These are phyloP conservation scores for Diaporthe citriasiana DNA, from an alignment of 2,329 filamentous ascomycete genomes.

Conservation along the genomic window DNA sequence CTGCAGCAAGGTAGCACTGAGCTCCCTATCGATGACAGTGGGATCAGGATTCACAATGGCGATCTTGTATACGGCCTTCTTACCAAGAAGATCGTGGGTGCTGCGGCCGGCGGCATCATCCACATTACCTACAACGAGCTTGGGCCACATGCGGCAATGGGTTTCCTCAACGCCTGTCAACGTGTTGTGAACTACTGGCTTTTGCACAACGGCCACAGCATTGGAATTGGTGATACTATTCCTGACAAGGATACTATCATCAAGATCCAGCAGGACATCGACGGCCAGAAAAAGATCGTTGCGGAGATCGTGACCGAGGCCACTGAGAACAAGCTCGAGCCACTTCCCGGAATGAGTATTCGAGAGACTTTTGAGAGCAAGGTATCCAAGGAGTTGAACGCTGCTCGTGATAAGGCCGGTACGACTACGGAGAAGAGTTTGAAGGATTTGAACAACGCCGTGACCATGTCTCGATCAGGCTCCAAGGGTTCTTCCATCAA, in stretches of 20 bases:
- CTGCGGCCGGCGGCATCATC: conserved; percentile 89
- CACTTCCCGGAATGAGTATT: conserved; percentile 98
- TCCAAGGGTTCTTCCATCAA: conserved; percentile 99
- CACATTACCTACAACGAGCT: conserved; percentile 98
- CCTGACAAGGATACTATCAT: conserved; percentile 88
- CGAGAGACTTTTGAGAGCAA: conserved; percentile 98
- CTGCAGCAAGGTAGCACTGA: conserved; percentile 76
- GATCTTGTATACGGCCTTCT: conserved; percentile 92
- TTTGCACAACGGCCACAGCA: conserved; percentile 95
- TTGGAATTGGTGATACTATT: conserved; percentile 98
- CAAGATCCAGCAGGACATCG: conserved; percentile 86
- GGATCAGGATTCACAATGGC: conserved; percentile 86
- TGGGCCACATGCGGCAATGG: conserved; percentile 86
- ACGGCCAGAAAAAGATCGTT: conserved; percentile 85
- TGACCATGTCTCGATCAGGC: conserved; percentile 95
- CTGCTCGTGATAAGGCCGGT: conserved; percentile 96
- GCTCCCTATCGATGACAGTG: conserved; percentile 79
- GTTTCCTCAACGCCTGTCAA: conserved; percentile 96
- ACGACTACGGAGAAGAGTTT: conserved; percentile 91
- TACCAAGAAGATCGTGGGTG: conserved; percentile 95
- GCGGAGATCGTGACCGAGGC: conserved; percentile 81
- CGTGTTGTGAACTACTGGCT: conserved; percentile 98
- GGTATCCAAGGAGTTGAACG: conserved; percentile 93
- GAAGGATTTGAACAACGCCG: conserved; percentile 96
- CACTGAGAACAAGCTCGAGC: conserved; percentile 88